A percentile compares a stretch with the other conserved stretches of the same genome.
phyloP scores from a whole-genome alignment of 345 rosid genomes.

The Camelina sativa region DNA sequence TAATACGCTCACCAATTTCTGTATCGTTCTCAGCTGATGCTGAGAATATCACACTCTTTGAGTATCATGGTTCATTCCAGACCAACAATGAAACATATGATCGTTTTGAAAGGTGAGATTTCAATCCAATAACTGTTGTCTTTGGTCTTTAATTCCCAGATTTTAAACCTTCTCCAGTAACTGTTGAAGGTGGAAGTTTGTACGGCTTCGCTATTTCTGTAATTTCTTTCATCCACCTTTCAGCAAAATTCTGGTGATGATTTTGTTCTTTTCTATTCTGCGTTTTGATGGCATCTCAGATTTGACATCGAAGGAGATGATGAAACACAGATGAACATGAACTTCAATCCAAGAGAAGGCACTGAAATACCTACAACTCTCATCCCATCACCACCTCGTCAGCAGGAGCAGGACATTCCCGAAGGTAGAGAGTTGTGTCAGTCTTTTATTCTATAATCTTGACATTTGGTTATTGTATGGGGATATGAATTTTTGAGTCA shows the following conservation, averaged over 20 bases:
- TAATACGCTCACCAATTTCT: conserved; percentile 27
- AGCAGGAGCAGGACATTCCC: conserved; percentile 48
- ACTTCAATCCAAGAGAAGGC: conserved; percentile 57
- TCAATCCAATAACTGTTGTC: conserved; percentile 6
- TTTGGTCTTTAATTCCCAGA: conserved; percentile 18
- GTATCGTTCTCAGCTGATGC: conserved; percentile 61
- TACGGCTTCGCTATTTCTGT: conserved; percentile 24
- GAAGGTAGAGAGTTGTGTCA: conserved; percentile 54
- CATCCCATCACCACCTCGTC: conserved; percentile 59
- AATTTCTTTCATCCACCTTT: conserved; percentile 12
- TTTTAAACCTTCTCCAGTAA: conserved; percentile 1
- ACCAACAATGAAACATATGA: conserved; percentile 50
- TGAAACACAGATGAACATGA: conserved; percentile 58
- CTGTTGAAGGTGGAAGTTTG: conserved; percentile 11
- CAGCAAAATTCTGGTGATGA: conserved; percentile 29
- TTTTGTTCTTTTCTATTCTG: conserved; percentile 13
- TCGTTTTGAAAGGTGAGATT: conserved; percentile 67
- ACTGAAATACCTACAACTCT: conserved; percentile 53
- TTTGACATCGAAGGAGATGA: conserved; percentile 78
- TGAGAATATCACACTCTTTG: conserved; percentile 70
- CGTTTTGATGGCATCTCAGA: conserved; percentile 48
- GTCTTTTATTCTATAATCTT: neutral
- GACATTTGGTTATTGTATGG: conserved; percentile 26
- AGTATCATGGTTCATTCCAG: conserved; percentile 62
- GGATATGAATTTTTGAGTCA: conserved; percentile 19